A percentile compares a stretch with the other conserved stretches of the same genome.
phyloP scores from a whole-genome alignment of 2,329 filamentous ascomycete species.

The Fusarium aywerte region DNA sequence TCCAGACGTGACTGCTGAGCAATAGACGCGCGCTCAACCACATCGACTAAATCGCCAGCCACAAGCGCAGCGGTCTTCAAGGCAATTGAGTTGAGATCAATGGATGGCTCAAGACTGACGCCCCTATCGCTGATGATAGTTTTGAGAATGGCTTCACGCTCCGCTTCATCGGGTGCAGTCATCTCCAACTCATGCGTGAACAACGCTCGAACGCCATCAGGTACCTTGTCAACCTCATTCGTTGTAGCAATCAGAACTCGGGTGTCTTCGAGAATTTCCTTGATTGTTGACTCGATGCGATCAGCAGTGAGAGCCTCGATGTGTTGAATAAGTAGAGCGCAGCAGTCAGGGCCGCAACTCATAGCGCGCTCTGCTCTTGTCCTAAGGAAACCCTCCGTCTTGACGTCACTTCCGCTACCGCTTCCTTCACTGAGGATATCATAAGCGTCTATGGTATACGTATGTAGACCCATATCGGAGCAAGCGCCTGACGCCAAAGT shows the following conservation, averaged over 20 bases:
- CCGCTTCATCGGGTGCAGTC: slow-evolving; percentile 88
- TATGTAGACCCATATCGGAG: slow-evolving; percentile 89
- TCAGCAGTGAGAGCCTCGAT: slow-evolving; percentile 92
- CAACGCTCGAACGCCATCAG: slow-evolving; percentile 86
- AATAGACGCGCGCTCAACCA: slow-evolving; percentile 87
- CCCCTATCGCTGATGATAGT: slow-evolving; percentile 81
- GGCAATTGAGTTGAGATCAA: slow-evolving; percentile 85
- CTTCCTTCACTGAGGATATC: slow-evolving; percentile 91
- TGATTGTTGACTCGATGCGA: slow-evolving; percentile 85
- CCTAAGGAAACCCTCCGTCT: slow-evolving; percentile 91
- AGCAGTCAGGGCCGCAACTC: slow-evolving; percentile 85
- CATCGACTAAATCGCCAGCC: slow-evolving; percentile 92
- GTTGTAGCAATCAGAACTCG: slow-evolving; percentile 93
- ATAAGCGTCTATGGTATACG: slow-evolving; percentile 88
- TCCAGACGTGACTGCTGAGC: slow-evolving; percentile 82
- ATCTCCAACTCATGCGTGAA: slow-evolving; percentile 98
- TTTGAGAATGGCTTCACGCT: slow-evolving; percentile 86
- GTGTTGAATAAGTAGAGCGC: slow-evolving; percentile 86
- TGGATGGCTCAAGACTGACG: slow-evolving; percentile 81
- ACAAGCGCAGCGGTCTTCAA: slow-evolving; percentile 96
- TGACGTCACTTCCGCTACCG: slow-evolving; percentile 87
- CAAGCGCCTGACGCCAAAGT: slow-evolving; percentile 80
- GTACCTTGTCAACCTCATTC: slow-evolving; percentile 93
- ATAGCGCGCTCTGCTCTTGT: slow-evolving; percentile 89
- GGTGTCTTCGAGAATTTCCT: slow-evolving; percentile 81